Evolutionary conservation across 768 basidiomycete genomes (phyloP), one percentile per base, ranked within the genome.

Genomic region (Galerina marginata): DNA sequence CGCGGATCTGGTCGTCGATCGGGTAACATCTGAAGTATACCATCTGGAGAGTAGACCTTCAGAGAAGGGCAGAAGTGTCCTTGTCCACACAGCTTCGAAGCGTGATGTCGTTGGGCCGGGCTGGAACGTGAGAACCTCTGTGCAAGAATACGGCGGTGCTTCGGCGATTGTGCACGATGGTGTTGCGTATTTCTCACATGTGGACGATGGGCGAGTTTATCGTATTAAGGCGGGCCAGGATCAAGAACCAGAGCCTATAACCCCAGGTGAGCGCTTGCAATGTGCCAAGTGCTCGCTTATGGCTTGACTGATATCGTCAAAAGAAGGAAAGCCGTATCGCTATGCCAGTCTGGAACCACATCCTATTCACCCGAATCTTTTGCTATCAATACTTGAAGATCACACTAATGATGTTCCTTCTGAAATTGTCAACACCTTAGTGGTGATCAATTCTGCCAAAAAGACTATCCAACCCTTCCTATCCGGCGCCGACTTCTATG

Each of bases 81-180:
- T 92, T 23, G 82, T 93, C 14, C 75, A 85, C 26, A 85, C 85
- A 0, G 55, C 72, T 25, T 72, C 74, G 4, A 74, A 77, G 20
- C 70, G 72, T 43, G 91, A 92, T 48, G 67, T 90, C 23, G 78
- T 87, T 11, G 81, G 81, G 1, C 67, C 74, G 36, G 79, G 77
- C 0, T 90, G 83, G 80, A 88, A 89, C 68, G 84, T 84, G 3
- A 78, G 78, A 83, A 82, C 83, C 0, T 70, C 78, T 14, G 89
- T 91, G 2, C 84, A 90, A 25, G 90, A 91, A 69, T 91, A 91
- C 54, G 90, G 91, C 0, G 91, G 91, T 11, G 84, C 80, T 2
- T 75, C 86, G 1, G 86, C 85, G 1, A 78, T 83, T 16, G 85
- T 84, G 1, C 72, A 83, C 58, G 76, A 75, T 42, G 81, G 78